A percentile compares a stretch with the other conserved stretches of the same genome.
phyloP scores from a whole-genome alignment of 2,329 filamentous ascomycete genomes.

The Alternaria ethzedia region DNA sequence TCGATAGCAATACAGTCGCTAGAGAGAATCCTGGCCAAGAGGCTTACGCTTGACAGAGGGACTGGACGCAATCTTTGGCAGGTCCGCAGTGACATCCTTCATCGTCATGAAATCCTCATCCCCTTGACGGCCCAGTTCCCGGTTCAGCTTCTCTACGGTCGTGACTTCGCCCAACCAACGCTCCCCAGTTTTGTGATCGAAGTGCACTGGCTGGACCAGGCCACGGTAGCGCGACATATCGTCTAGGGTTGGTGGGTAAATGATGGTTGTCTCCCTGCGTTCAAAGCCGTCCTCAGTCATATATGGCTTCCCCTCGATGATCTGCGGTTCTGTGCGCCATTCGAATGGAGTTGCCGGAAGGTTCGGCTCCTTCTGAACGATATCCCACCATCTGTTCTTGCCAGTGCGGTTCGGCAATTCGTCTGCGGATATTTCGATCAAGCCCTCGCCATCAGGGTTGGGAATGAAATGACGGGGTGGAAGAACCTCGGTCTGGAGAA shows the following conservation, averaged over 20 bases:
- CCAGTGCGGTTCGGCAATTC: constrained; percentile 46
- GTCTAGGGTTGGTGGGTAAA: constrained; percentile 54
- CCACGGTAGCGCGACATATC: constrained; percentile 37
- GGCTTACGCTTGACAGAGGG: constrained; percentile 21
- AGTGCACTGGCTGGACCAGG: constrained; percentile 37
- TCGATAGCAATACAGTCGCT: neutral
- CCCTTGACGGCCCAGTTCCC: constrained; percentile 10
- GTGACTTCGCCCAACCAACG: constrained; percentile 32
- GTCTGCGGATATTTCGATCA: constrained; percentile 56
- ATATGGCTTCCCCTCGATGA: constrained; percentile 49
- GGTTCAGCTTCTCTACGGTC: constrained; percentile 26
- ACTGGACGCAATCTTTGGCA: constrained; percentile 16
- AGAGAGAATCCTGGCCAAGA: constrained; percentile 8
- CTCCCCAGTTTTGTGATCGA: constrained; percentile 37
- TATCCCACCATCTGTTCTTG: constrained; percentile 37
- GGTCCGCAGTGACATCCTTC: constrained; percentile 13
- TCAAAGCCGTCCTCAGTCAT: constrained; percentile 50
- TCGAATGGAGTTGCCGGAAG: constrained; percentile 7
- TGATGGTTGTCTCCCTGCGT: constrained; percentile 53
- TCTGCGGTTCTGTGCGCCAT: constrained; percentile 41
- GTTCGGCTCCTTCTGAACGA: constrained; percentile 29
- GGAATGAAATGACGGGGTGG: constrained; percentile 61
- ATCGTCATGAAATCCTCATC: constrained; percentile 13
- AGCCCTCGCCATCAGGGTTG: constrained; percentile 37
- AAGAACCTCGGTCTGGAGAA: constrained; percentile 60